Base-by-base conservation (phyloP, 2,329 filamentous ascomycete genomes). In the Ophiostoma populinum region DNA sequence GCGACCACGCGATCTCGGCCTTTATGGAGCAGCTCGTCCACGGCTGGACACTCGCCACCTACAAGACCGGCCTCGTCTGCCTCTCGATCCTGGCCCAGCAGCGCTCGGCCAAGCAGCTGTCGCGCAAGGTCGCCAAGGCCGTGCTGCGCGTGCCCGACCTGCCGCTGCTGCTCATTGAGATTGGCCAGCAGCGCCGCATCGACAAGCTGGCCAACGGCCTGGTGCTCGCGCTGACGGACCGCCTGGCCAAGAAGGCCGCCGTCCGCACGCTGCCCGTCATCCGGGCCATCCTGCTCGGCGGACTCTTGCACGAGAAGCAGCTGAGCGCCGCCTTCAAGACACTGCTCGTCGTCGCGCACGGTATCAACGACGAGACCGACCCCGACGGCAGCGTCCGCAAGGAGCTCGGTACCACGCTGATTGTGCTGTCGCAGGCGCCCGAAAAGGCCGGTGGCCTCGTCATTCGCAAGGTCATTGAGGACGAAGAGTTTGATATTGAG, bases 21-120 rank as follows among this genome's bases (percentile, higher is more conserved):
- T 67, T 98, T 48, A 92, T 95, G 83, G 81, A 92, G 47, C 82
- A 86, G 42, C 70, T 93, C 22, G 76, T 80, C 7, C 59, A 67
- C 19, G 81, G 80, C 7, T 92, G 83, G 75, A 78, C 73, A 2
- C 56, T 63, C 28, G 76, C 85, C 40, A 92, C 80, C 1, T 55
- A 77, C 2, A 65, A 72, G 13, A 71, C 80, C 12, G 85, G 76
- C 9, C 63, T 94, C 1, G 73, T 82, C 10, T 92, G 81, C 49
- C 57, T 95, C 35, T 75, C 80, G 4, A 74, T 92, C 15, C 61
- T 95, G 27, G 79, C 82, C 2, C 80, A 92, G 50, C 77, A 85
- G 53, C 75, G 81, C 49, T 73, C 73, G 3, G 67, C 74, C 4
- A 69, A 73, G 41, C 69, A 70, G 42, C 63, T 92, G 38, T 77